A percentile compares a stretch with the other conserved stretches of the same genome.
Evolutionary conservation across 768 basidiomycete species (phyloP).

Genomic region (Trametes meyenii): DNA sequence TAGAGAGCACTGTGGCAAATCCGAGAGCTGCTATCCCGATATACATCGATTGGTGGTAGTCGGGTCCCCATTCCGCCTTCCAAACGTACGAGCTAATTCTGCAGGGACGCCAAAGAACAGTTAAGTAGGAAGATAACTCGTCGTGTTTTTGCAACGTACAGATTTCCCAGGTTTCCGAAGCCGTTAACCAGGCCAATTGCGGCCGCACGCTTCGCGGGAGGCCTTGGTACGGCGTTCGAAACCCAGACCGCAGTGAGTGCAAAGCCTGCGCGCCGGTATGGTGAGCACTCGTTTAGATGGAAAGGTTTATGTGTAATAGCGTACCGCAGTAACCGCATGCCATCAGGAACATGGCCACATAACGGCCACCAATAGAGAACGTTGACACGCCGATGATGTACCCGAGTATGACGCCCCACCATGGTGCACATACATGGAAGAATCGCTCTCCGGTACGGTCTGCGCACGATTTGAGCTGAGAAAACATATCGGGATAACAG

Average conservation of each 20-base stretch:
- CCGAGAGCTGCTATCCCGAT: slow-evolving; percentile 44
- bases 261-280: slow-evolving; percentile 33
- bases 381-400: slow-evolving; percentile 64
- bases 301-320: not conserved
- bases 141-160: slow-evolving; percentile 46
- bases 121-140: not conserved
- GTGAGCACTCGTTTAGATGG: not conserved
- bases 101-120: not conserved
- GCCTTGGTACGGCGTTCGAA: slow-evolving; percentile 59
- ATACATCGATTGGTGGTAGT: slow-evolving; percentile 64
- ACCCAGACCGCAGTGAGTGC: slow-evolving; percentile 61
- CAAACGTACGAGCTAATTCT: slow-evolving; percentile 66
- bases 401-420: slow-evolving; percentile 64
- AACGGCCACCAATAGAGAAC: slow-evolving; percentile 52
- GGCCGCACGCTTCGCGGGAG: slow-evolving; percentile 57
- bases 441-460: slow-evolving; percentile 66
- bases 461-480: slow-evolving; percentile 20
- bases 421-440: slow-evolving; percentile 58
- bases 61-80: slow-evolving; percentile 62
- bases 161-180: slow-evolving; percentile 55
- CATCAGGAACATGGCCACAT: slow-evolving; percentile 68
- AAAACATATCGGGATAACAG: not conserved
- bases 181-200: slow-evolving; percentile 69
- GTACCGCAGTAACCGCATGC: slow-evolving; percentile 52
- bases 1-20: slow-evolving; percentile 36